Base-by-base conservation (phyloP, 2,329 filamentous ascomycete species). In the Clathrospora elynae region DNA sequence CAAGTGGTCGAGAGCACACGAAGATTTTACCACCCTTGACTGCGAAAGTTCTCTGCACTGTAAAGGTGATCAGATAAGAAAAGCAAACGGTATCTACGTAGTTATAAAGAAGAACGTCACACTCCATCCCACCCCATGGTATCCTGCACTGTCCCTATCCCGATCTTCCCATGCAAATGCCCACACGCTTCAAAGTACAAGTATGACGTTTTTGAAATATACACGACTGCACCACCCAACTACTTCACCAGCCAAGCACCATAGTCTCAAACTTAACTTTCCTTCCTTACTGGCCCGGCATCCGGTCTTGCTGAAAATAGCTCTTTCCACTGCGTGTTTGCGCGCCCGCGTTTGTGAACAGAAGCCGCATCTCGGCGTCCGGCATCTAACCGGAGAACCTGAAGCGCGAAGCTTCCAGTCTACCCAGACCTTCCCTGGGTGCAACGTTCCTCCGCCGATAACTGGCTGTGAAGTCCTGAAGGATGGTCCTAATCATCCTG, bases 391-490 rank as follows among this genome's bases (percentile, higher is more conserved):
- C 67, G 31, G 64, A 60, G 66, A 96, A 97, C 59, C 88, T 86
- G 75, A 97, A 97, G 53, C 88, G 83, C 14, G 86, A 84, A 16
- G 90, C 90, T 73, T 96, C 90, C 44, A 97, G 75, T 64, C 90
- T 81, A 3, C 92, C 92, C 28, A 97, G 76, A 1, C 92, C 92
- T 66, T 97, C 92, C 48, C 92, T 78, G 5, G 93, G 93, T n/a
- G 93, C 92, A 32, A 99, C 88, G 64, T 99, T 96, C 51, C 95
- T 82, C 64, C 95, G 81, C 35, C 95, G 84, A 71, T 99, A 99
- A 19, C 85, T 88, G 67, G 92, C 95, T 16, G 93, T 97, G 67
- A 99, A 99, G 71, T 99, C 95, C 73, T 97, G 93, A 43, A 99
- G 78, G 22, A 96, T 78, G 17, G 82, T 85, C 24, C 92, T 82